Percentiles rank a stretch among this genome's conserved stretches.
phyloP scores from a whole-genome alignment of 805 yeast genomes.

The Wickerhamiella cacticola region DNA sequence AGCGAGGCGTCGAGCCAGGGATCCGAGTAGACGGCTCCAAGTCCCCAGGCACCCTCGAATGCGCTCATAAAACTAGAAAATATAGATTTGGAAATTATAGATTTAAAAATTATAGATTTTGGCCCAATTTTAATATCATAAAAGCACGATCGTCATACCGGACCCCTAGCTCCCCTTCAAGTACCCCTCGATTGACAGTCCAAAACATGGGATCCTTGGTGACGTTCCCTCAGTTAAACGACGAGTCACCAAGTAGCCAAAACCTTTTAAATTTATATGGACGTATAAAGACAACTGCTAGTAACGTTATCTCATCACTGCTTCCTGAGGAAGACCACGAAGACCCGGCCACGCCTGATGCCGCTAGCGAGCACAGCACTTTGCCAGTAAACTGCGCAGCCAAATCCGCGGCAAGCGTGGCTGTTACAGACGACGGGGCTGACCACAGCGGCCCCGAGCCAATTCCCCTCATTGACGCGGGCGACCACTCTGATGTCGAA shows the following conservation, averaged over 20 bases:
- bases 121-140: no score
- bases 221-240: slow-evolving; percentile 6
- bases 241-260: slow-evolving; percentile 5
- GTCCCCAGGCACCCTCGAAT: no score
- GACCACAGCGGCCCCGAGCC: slow-evolving; percentile 15
- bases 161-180: no score
- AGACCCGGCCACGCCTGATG: background rate
- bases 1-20: background rate
- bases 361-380: background rate
- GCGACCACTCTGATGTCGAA: slow-evolving; percentile 18
- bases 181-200: no score
- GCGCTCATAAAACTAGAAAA: no score
- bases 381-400: slow-evolving; percentile 9
- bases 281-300: slow-evolving; percentile 19
- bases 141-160: no score
- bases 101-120: no score
- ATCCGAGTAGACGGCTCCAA: background rate
- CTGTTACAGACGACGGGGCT: slow-evolving; percentile 15
- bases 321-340: slow-evolving; percentile 14
- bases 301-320: slow-evolving; percentile 16
- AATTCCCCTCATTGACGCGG: slow-evolving; percentile 5
- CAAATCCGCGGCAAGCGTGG: slow-evolving; percentile 14
- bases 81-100: no score
- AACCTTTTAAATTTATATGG: slow-evolving; percentile 14
- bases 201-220: slow-evolving; percentile 7